Conservation (phyloP, 768 basidiomycete genomes). For the Tylopilus rubrobrunneus region DNA sequence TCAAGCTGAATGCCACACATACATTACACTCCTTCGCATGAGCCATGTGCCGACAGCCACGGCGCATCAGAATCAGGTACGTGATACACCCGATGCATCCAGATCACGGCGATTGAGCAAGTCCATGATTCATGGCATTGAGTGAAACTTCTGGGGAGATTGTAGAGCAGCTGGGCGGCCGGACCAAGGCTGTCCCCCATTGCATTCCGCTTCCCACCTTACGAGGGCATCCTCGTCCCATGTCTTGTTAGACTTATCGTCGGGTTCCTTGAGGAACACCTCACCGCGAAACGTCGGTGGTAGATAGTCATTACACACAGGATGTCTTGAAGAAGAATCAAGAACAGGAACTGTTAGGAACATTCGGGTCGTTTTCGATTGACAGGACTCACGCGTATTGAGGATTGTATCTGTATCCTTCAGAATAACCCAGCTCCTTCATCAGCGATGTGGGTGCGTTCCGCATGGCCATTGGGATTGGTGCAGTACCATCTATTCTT, state of each 20-base stretch:
- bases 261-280: slow-evolving; percentile 42
- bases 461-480: slow-evolving; percentile 69
- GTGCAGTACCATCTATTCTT: slow-evolving; percentile 44
- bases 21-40: neutral
- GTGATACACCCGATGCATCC: neutral
- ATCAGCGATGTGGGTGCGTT: slow-evolving; percentile 75
- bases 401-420: slow-evolving; percentile 63
- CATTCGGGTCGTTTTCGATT: neutral
- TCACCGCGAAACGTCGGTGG: slow-evolving; percentile 44
- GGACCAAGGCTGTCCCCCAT: slow-evolving; percentile 46
- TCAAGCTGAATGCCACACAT: too few species aligned
- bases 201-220: slow-evolving; percentile 53
- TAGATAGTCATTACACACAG: slow-evolving; percentile 61
- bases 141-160: neutral
- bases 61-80: neutral
- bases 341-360: neutral
- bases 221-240: slow-evolving; percentile 60
- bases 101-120: too few species aligned
- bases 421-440: slow-evolving; percentile 66
- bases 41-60: too few species aligned
- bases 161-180: slow-evolving; percentile 29
- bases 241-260: slow-evolving; percentile 41
- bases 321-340: slow-evolving; percentile 42
- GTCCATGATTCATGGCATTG: neutral
- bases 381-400: slow-evolving; percentile 41